Evolutionary conservation across 768 basidiomycete genomes (phyloP).

Genomic region (Podaxis sp.): DNA sequence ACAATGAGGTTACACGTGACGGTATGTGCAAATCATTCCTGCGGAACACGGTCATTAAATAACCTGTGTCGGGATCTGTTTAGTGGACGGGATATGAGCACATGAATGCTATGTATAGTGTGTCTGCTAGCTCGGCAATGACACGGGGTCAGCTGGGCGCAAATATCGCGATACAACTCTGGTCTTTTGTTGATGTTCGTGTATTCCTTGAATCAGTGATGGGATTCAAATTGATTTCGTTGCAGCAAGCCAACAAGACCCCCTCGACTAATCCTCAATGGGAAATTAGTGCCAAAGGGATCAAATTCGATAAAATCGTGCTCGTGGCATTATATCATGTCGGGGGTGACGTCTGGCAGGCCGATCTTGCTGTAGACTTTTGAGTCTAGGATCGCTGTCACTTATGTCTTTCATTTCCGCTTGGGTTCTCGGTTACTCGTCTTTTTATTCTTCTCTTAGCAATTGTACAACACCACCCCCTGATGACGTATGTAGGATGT

Average conservation of each 20-base stretch:
- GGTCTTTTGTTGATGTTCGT: constrained; percentile 12
- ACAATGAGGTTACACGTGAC: constrained; percentile 8
- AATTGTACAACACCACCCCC: not conserved
- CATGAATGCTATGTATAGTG: constrained; percentile 4
- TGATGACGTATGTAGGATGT: not conserved
- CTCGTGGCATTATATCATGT: constrained; percentile 12
- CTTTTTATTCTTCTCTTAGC: not conserved
- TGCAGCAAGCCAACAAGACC: constrained; percentile 10
- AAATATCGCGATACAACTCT: constrained; percentile 24
- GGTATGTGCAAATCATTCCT: constrained; percentile 8
- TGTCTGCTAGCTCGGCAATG: constrained; percentile 19
- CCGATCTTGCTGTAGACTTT: constrained; percentile 14
- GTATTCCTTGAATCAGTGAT: not conserved
- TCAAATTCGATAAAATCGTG: constrained; percentile 13
- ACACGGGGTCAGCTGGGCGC: constrained; percentile 40
- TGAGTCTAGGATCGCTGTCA: not conserved
- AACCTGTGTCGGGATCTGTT: constrained; percentile 13
- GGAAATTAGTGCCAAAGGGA: constrained; percentile 2
- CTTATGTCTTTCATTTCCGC: not conserved
- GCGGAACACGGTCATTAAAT: constrained; percentile 2
- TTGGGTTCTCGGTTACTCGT: not conserved
- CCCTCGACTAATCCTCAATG: constrained; percentile 10
- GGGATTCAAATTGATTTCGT: not conserved
- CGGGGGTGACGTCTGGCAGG: constrained; percentile 15
- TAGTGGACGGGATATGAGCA: constrained; percentile 14